A percentile compares a stretch with the other conserved stretches of the same genome.
phyloP scores from a whole-genome alignment of 805 yeast genomes.

The Barnettozyma populi region DNA sequence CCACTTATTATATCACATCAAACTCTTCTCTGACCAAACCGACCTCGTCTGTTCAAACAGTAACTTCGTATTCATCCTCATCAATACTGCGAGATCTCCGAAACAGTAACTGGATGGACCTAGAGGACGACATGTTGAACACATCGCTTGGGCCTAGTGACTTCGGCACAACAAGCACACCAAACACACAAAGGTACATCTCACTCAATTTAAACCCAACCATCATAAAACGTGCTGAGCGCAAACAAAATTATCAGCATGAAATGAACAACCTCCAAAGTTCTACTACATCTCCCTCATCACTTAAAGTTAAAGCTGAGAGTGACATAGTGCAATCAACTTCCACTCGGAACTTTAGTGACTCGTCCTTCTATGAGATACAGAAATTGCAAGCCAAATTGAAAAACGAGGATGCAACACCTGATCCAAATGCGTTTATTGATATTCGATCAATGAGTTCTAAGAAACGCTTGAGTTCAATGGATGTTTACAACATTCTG shows the following conservation, averaged over 20 bases:
- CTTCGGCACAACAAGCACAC: conserved; percentile 16
- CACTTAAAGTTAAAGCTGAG: not conserved
- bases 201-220: conserved; percentile 21
- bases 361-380: conserved; percentile 7
- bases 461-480: conserved; percentile 18
- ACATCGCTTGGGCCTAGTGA: not conserved
- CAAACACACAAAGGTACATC: conserved; percentile 20
- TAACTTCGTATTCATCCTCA: conserved; percentile 13
- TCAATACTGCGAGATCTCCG: conserved; percentile 25
- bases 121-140: conserved; percentile 23
- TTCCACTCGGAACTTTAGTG: conserved; percentile 8
- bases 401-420: conserved; percentile 1
- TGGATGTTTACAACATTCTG: conserved; percentile 22
- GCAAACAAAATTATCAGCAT: not conserved
- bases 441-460: conserved; percentile 4
- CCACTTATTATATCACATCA: conserved; percentile 5
- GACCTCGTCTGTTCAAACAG: not conserved
- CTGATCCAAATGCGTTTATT: conserved; percentile 2
- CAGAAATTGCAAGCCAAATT: conserved; percentile 9
- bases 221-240: conserved; percentile 5
- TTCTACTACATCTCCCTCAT: not conserved
- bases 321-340: not conserved
- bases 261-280: not conserved
- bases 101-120: conserved; percentile 50
- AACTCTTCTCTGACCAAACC: not conserved